Evolutionary conservation across 2,329 filamentous ascomycete genomes (phyloP).

Genomic region (Trichoderma endophyticum): DNA sequence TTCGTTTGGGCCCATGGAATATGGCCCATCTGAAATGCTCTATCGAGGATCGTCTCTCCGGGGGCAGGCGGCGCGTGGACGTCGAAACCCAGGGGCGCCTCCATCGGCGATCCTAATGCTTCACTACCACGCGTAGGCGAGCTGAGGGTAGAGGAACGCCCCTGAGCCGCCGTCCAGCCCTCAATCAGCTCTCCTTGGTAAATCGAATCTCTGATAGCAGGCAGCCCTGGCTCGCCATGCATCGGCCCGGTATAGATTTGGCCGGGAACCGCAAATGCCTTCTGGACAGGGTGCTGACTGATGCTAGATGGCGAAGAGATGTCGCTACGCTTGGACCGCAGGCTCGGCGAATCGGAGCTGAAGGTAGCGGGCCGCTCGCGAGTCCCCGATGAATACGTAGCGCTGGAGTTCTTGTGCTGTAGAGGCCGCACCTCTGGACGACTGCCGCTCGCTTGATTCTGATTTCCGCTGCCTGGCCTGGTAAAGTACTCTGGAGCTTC

Average conservation of each 20-base stretch:
- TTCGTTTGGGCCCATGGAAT: constrained; percentile 59
- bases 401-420: constrained; percentile 48
- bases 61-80: constrained; percentile 52
- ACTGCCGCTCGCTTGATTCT: constrained; percentile 34
- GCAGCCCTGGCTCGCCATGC: constrained; percentile 56
- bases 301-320: constrained; percentile 56
- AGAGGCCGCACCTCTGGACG: constrained; percentile 31
- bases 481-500: constrained; percentile 42
- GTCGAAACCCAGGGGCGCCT: constrained; percentile 37
- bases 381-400: constrained; percentile 45
- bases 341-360: constrained; percentile 56
- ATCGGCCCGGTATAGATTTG: constrained; percentile 52
- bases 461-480: constrained; percentile 45
- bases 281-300: constrained; percentile 38
- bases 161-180: constrained; percentile 59
- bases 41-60: constrained; percentile 64
- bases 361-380: constrained; percentile 51
- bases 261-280: constrained; percentile 38
- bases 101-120: constrained; percentile 51
- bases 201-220: constrained; percentile 48
- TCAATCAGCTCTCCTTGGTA: constrained; percentile 56
- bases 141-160: constrained; percentile 55
- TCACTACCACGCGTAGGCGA: constrained; percentile 55
- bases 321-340: constrained; percentile 61
- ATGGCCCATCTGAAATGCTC: constrained; percentile 61